Percentiles rank a stretch among this genome's conserved stretches.
Conservation (phyloP, 257 asterid species). For the Forsythia viridissima region DNA sequence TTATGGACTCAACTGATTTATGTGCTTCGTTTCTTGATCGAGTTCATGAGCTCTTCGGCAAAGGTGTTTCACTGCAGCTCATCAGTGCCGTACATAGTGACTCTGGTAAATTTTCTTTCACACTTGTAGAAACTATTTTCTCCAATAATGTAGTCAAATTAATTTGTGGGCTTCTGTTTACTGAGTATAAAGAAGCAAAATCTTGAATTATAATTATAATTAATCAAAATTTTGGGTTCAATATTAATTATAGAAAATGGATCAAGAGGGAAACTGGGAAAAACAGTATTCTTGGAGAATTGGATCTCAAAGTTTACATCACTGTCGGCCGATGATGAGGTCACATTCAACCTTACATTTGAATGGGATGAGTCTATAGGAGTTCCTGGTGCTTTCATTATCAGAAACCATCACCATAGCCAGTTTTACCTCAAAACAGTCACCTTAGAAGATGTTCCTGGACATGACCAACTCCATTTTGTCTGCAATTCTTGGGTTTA, state of each 20-base stretch:
- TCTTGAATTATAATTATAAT: no score
- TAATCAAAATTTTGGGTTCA: neutral
- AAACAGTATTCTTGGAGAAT: constrained; percentile 55
- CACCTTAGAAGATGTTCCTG: constrained; percentile 63
- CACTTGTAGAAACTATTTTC: no score
- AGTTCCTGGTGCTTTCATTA: constrained; percentile 73
- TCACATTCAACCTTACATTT: constrained; percentile 43
- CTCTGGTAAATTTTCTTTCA: constrained; percentile 25
- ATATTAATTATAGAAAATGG: constrained; percentile 36
- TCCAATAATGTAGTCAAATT: no score
- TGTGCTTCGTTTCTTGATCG: constrained; percentile 59
- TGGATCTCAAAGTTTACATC: constrained; percentile 69
- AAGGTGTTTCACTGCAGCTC: constrained; percentile 67
- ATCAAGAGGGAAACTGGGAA: constrained; percentile 70
- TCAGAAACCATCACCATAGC: constrained; percentile 65
- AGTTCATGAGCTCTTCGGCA: constrained; percentile 54
- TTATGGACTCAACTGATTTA: constrained; percentile 50
- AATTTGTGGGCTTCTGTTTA: no score
- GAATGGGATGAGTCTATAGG: constrained; percentile 77
- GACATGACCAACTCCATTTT: constrained; percentile 59
- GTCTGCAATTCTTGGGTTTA: constrained; percentile 90
- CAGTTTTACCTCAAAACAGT: constrained; percentile 73
- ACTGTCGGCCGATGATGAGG: constrained; percentile 52
- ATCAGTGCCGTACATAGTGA: constrained; percentile 50
- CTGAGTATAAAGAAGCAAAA: no score